Conservation (phyloP, 345 rosid species). For the Atalantia buxifolia region DNA sequence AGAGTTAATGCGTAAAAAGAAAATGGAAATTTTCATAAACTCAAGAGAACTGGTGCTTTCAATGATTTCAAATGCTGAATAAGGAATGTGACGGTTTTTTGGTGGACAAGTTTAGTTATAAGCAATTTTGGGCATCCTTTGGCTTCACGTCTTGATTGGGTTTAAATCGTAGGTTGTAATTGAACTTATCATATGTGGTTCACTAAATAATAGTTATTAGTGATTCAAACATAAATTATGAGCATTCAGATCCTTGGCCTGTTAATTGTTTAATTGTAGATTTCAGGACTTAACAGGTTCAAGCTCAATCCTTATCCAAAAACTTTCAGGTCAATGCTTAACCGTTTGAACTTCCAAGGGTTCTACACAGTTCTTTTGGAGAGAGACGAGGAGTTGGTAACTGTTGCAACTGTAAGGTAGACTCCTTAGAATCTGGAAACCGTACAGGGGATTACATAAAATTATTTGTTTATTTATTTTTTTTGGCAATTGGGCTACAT, state of each 20-base stretch:
- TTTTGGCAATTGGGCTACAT: background rate
- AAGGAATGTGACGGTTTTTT: background rate
- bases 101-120: background rate
- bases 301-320: conserved; percentile 6
- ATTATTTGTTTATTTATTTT: background rate
- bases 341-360: conserved; percentile 69
- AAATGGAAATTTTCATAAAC: background rate
- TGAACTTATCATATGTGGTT: background rate
- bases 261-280: background rate
- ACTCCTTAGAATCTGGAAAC: conserved; percentile 1
- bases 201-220: background rate
- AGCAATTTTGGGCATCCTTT: background rate
- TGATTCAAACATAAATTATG: background rate
- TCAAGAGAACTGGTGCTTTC: background rate
- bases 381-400: conserved; percentile 60
- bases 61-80: background rate
- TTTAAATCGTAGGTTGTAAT: background rate
- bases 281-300: background rate
- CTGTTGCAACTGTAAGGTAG: conserved; percentile 70
- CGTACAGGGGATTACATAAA: background rate
- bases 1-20: background rate
- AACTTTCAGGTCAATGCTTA: conserved; percentile 54
- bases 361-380: conserved; percentile 77
- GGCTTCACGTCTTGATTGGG: background rate
- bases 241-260: background rate